A percentile compares a stretch with the other conserved stretches of the same genome.
These are phyloP conservation scores for Talaromyces funiculosus DNA, from an alignment of 2,329 filamentous ascomycete species.

Conservation along the genomic window DNA sequence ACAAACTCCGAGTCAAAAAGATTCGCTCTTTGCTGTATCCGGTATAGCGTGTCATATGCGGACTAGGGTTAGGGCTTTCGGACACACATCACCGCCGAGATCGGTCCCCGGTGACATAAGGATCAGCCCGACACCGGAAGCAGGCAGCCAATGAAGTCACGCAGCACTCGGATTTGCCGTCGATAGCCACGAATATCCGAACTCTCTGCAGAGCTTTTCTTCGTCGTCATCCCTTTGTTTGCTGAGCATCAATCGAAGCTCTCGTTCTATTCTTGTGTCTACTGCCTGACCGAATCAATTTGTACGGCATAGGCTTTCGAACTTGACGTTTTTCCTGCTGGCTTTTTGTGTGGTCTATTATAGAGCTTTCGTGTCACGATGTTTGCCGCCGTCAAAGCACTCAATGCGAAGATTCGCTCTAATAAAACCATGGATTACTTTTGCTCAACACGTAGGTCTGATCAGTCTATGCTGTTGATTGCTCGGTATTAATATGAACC, in stretches of 20 bases:
- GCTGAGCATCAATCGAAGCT: neutral
- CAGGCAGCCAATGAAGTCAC: neutral
- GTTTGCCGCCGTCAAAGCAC: constrained; percentile 11
- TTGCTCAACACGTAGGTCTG: constrained; percentile 13
- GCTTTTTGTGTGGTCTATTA: neutral
- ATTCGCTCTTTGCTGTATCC: too few species aligned
- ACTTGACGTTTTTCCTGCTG: neutral
- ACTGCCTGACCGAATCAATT: neutral
- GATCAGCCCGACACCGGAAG: neutral
- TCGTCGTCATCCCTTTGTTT: neutral
- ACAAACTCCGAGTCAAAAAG: too few species aligned
- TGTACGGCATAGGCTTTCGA: neutral
- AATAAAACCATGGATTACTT: constrained; percentile 13
- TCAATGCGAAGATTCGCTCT: constrained; percentile 14
- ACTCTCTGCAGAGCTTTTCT: neutral
- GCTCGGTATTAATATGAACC: neutral
- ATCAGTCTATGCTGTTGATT: too few species aligned
- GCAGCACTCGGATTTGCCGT: neutral
- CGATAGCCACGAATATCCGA: neutral
- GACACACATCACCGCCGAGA: neutral
- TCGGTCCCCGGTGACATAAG: neutral
- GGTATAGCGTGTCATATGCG: too few species aligned
- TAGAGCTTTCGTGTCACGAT: neutral
- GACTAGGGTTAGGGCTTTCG: neutral
- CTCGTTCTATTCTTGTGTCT: neutral